Base-by-base conservation (phyloP, 495 filamentous ascomycete species). In the Aspergillus diversus region DNA sequence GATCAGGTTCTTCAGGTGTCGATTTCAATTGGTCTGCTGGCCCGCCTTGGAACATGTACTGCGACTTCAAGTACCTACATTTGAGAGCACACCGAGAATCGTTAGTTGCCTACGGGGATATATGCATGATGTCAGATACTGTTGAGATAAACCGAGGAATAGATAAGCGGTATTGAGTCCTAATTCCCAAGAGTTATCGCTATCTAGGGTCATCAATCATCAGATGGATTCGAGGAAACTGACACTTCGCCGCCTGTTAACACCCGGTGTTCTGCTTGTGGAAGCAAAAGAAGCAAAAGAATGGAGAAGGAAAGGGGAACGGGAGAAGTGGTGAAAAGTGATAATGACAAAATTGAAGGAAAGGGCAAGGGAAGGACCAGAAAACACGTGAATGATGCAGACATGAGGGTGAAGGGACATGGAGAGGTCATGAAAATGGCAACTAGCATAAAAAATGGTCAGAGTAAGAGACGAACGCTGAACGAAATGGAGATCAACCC, bases 171-270 rank as follows among this genome's bases (percentile, higher is more conserved):
- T 35, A 31, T 35, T 56, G 6, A 34, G 21, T 53, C 7, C n/a
- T 27, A 31, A 33, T 47, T 57, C 48, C 55, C 56, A 54, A 21
- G 21, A 34, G 31, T 33, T n/a, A 55, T 64, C 47, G 56, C 60
- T 35, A 60, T 60, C 51, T 55, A 59, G 17, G 17, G 59, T 62
- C 64, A 59, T 66, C 43, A 66, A 46, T 64, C 61, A 61, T 63
- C 8, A 27, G 43, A 27, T n/a, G 56, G 13, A 66, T 34, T 27
- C 9, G 43, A 63, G 57, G 48, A 39, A 62, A 32, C 47, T 50
- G 6, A 16, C 33, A 51, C 43, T 48, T 49, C 48, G 60, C 16
- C 33, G 60, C 17, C 51, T 33, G 16, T 33, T 46, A 6, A 56
- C 48, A 61, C 21, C 21, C 37, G 39, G 59, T 50, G 42, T 61